Evolutionary conservation across 352 stramenopile species (phyloP).

Genomic region (Pythium grandisporangium): DNA sequence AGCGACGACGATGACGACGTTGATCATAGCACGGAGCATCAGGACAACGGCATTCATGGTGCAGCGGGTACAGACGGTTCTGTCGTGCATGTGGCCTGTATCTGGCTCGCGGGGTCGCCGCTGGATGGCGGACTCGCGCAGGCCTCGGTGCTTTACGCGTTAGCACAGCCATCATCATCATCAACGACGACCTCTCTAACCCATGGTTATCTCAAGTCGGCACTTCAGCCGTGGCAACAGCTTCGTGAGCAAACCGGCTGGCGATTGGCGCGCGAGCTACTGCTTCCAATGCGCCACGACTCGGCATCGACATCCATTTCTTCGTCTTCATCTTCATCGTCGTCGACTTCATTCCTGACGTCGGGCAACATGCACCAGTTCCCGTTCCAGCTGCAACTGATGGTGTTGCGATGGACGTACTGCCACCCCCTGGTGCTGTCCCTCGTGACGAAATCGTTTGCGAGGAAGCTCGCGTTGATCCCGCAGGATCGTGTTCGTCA

Average conservation of each 20-base stretch:
- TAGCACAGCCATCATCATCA: too few relatives aligned
- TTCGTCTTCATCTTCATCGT: background rate
- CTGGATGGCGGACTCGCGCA: too few relatives aligned
- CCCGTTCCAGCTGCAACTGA: constrained; percentile 59
- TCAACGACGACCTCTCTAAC: too few relatives aligned
- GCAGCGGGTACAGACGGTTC: too few relatives aligned
- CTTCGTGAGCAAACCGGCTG: constrained; percentile 30
- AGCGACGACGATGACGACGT: too few relatives aligned
- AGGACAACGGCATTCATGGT: too few relatives aligned
- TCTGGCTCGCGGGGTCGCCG: too few relatives aligned
- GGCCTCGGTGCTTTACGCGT: too few relatives aligned
- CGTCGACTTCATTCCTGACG: constrained; percentile 18
- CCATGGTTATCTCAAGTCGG: too few relatives aligned
- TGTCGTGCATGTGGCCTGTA: too few relatives aligned
- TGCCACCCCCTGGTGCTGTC: constrained; percentile 42
- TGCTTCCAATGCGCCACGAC: constrained; percentile 10
- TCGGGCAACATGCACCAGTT: constrained; percentile 24
- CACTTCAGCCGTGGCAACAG: constrained; percentile 23
- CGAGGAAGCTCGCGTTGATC: constrained; percentile 34
- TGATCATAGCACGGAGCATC: too few relatives aligned
- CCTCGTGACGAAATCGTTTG: constrained; percentile 27
- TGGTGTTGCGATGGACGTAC: constrained; percentile 62
- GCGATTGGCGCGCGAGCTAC: constrained; percentile 37
- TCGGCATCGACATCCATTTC: background rate
- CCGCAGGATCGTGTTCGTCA: constrained; percentile 27